Percentiles rank a stretch among this genome's conserved stretches.
Evolutionary conservation across 83 land plant species (phyloP).

Genomic region (Picea abies): DNA sequence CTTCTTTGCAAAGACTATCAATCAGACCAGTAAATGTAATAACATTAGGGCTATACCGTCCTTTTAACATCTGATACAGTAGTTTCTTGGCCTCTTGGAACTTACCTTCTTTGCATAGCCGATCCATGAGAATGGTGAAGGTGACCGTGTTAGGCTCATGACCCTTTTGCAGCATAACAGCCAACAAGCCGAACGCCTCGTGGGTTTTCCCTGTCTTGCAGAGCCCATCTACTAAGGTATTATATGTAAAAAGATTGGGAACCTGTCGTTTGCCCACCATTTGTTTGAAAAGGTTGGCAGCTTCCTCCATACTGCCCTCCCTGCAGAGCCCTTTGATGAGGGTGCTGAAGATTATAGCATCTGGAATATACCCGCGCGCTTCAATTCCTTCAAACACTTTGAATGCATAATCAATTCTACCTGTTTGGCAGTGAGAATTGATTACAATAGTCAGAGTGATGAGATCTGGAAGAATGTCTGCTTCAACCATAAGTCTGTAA

Average conservation of each 20-base stretch:
- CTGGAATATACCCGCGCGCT: conserved; percentile 35
- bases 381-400: too few relatives aligned
- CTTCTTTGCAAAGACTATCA: conserved; percentile 22
- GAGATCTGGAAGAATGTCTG: too few relatives aligned
- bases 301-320: conserved; percentile 57
- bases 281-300: conserved; percentile 52
- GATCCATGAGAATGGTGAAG: conserved; percentile 47
- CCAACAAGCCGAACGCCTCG: conserved; percentile 45
- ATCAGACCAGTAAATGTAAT: conserved; percentile 28
- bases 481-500: too few relatives aligned
- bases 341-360: conserved; percentile 38
- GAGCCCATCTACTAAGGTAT: conserved; percentile 48
- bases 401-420: too few relatives aligned
- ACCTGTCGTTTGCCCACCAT: conserved; percentile 40
- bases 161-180: conserved; percentile 54
- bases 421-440: too few relatives aligned
- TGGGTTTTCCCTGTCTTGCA: conserved; percentile 40
- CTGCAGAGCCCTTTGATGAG: conserved; percentile 50
- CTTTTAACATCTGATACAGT: conserved; percentile 24
- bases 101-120: conserved; percentile 56
- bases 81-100: conserved; percentile 20
- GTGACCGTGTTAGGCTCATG: conserved; percentile 37
- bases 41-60: conserved; percentile 15
- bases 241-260: conserved; percentile 54
- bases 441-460: too few relatives aligned